Evolutionary conservation across 805 yeast species (phyloP), one percentile per base, ranked within the genome.

Genomic region (Candida loeiensis): DNA sequence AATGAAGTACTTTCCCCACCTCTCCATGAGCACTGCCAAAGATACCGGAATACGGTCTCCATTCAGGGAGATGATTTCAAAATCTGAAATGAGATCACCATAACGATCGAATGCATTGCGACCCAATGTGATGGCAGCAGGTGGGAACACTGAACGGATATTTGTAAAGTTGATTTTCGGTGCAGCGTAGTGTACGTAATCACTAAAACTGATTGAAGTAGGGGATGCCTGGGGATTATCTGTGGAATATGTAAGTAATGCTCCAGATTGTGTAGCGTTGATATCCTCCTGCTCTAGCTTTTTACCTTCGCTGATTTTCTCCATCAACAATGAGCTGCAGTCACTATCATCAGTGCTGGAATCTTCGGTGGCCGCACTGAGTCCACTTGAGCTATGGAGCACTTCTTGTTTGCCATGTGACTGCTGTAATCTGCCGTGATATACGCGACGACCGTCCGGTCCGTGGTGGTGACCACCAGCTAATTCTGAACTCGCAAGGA

Each of bases 1-100:
- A 46, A 81, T 80, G 53, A 85, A 85, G 45, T 76, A 80, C 24
- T 76, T 59, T 0, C 93, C 93, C 95, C 95, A 85, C 53, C 93
- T 67, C 48, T 80, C 82, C 48, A 85, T 69, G 39, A 85, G 65
- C 3, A 85, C 62, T 46, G 66, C 70, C 35, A 79, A 44, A 0
- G 90, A 82, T 3, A 81, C 77, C 0, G 82, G 78, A 12, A 82
- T 68, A n/a, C 79, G 61, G 33, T 77, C 81, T 6, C 90, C 91
- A 50, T 79, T 85, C n/a, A 76, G 68, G 1, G 85, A 74, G 7
- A 84, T 71, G 36, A 85, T 65, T 53, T 84, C 89, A 54, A 85
- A 79, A 59, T 85, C 93, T 0, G 88, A 73, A 5, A 84, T 60
- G 6, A 79, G 65, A 21, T 71, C 72, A 0, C 85, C 83, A 55